phyloP scores from a whole-genome alignment of 148 eudicot species.

The Arctostaphylos glauca region DNA sequence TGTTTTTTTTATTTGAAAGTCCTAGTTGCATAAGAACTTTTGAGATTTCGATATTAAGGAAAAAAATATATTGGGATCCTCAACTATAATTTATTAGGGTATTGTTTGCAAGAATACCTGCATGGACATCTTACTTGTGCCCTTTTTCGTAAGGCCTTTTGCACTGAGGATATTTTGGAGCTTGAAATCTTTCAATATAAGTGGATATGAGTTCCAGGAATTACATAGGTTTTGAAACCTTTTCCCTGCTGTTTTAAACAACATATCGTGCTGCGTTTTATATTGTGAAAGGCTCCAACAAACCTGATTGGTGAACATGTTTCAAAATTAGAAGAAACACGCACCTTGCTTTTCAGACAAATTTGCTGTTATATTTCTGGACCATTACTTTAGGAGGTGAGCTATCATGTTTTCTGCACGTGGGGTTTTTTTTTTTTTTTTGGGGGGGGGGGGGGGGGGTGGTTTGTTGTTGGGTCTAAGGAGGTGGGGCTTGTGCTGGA shows the following conservation, averaged over 20 bases:
- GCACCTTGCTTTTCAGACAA: background rate
- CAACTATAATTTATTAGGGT: background rate
- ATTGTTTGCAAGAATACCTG: background rate
- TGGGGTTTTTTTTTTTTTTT: no score
- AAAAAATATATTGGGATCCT: background rate
- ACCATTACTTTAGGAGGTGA: background rate
- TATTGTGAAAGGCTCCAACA: background rate
- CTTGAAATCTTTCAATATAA: background rate
- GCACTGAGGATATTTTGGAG: background rate
- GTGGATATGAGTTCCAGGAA: conserved; percentile 1
- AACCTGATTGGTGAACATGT: background rate
- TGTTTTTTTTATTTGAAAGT: background rate
- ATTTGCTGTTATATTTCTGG: background rate
- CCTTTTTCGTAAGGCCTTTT: background rate
- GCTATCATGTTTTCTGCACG: background rate
- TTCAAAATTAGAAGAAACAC: background rate
- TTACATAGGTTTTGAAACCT: background rate
- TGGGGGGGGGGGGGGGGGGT: no score
- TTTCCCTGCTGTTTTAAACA: background rate
- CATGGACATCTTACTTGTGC: background rate
- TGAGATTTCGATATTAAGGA: no score
- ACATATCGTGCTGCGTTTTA: background rate
- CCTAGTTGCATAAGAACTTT: no score
- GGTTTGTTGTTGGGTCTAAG: no score
- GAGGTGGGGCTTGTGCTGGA: background rate